A percentile compares a stretch with the other conserved stretches of the same genome.
Conservation (phyloP, 495 filamentous ascomycete genomes). For the Penicillium chermesinum region DNA sequence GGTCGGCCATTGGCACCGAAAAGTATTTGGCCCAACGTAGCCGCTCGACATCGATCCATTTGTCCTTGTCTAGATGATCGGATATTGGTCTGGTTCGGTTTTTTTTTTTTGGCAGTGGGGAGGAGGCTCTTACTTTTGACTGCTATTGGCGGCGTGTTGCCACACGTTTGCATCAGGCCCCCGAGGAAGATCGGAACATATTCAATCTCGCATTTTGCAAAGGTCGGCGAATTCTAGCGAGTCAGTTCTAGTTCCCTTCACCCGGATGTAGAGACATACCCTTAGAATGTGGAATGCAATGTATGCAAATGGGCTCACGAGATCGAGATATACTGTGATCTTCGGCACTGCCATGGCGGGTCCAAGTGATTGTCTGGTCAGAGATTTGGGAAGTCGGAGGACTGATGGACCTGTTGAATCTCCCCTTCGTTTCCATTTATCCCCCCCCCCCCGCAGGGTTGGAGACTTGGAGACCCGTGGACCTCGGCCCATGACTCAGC, state of each 20-base stretch:
- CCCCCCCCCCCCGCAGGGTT: no score
- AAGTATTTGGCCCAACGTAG: slow-evolving; percentile 57
- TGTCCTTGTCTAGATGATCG: slow-evolving; percentile 54
- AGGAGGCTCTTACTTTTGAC: slow-evolving; percentile 57
- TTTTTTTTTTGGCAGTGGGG: background rate
- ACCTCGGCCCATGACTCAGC: no score
- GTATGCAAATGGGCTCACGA: slow-evolving; percentile 68
- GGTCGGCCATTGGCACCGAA: slow-evolving; percentile 50
- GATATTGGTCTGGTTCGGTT: background rate
- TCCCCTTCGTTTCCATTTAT: no score
- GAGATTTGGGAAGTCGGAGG: no score
- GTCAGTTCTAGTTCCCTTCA: background rate
- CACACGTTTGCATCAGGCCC: slow-evolving; percentile 61
- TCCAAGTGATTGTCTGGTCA: no score
- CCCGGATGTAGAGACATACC: slow-evolving; percentile 25
- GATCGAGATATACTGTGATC: slow-evolving; percentile 63
- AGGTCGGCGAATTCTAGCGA: slow-evolving; percentile 54
- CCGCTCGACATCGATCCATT: slow-evolving; percentile 57
- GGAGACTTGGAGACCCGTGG: no score
- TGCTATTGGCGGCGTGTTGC: slow-evolving; percentile 57
- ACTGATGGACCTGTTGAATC: no score
- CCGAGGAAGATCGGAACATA: slow-evolving; percentile 68
- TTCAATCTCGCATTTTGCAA: slow-evolving; percentile 53
- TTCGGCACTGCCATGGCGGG: slow-evolving; percentile 49
- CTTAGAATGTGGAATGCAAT: slow-evolving; percentile 59